Evolutionary conservation across 495 filamentous ascomycete genomes (phyloP), one percentile per base, ranked within the genome.

Genomic region (Mycothermus thermophilus): DNA sequence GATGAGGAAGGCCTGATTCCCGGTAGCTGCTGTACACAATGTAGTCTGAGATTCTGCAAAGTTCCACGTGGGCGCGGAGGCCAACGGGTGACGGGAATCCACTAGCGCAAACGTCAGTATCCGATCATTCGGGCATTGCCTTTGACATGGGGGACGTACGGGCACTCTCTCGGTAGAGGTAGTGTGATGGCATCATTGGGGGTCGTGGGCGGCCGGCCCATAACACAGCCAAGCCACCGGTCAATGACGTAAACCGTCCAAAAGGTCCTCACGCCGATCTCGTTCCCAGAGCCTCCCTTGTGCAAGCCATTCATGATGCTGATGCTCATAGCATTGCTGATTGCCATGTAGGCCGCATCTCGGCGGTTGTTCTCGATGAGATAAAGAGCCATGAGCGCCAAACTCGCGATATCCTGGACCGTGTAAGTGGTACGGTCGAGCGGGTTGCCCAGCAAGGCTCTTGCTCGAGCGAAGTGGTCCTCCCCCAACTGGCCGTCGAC

Each of bases 211-310:
- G 59, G 57, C n/a, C 61, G 52, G 8, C 62, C 62, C 50, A 60
- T 48, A 2, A 66, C 38, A 32, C 59, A 63, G 40, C 58, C 57
- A 35, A 64, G 23, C 51, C 53, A 62, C 49, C 59, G 43, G 29
- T 66, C 62, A 10, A 66, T 30, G 14, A 55, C 52, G 29, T 58
- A 64, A 10, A 62, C 43, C 7, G 56, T 64, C 62, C 62, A 66
- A 21, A 66, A 66, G 5, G 44, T 42, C 27, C 62, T 38, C 24
- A 56, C 54, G 0, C 42, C 43, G n/a, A 27, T 15, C 34, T 62
- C 59, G 29, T 48, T 41, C 2, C 45, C 40, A 6, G 43, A 35
- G 18, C 37, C 39, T 6, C 57, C 51, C 23, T 48, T 42, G 37
- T 66, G 53, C 8, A 55, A 29, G 15, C 62, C 62, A 27, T 55